Evolutionary conservation across 78 protist genomes (phyloP).

Genomic region (Protostelium mycophagum): DNA sequence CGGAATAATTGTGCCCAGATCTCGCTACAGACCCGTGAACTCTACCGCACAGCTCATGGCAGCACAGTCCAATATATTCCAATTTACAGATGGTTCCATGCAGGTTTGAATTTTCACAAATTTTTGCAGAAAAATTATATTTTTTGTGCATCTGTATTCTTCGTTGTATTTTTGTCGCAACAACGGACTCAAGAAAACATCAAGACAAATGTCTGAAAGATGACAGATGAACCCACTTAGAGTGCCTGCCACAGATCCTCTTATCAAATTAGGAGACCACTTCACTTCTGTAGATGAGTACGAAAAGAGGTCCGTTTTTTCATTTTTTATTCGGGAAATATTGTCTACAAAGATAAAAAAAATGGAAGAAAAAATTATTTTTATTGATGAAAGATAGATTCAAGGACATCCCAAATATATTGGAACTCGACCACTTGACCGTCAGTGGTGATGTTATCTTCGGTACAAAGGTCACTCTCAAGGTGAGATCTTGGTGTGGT

Average conservation of each 20-base stretch:
- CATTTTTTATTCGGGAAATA: no score
- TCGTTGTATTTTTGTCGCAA: no score
- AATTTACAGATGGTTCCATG: slow-evolving; percentile 50
- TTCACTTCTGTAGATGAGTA: slow-evolving; percentile 47
- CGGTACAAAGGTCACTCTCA: slow-evolving; percentile 67
- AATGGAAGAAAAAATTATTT: neutral
- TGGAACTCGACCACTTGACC: slow-evolving; percentile 84
- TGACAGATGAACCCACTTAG: slow-evolving; percentile 32
- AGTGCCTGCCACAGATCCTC: slow-evolving; percentile 56
- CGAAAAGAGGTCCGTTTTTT: slow-evolving; percentile 18
- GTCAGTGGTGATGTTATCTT: slow-evolving; percentile 91
- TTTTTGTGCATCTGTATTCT: no score
- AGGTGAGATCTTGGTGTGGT: neutral
- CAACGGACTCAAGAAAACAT: no score
- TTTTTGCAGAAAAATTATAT: no score
- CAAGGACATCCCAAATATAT: slow-evolving; percentile 76
- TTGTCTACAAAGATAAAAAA: no score
- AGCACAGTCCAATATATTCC: slow-evolving; percentile 82
- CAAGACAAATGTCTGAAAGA: no score
- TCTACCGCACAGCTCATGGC: slow-evolving; percentile 83
- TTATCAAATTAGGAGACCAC: slow-evolving; percentile 81
- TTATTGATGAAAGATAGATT: slow-evolving; percentile 16
- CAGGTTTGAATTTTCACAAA: no score
- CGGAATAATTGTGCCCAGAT: slow-evolving; percentile 90
- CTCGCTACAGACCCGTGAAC: slow-evolving; percentile 95